phyloP scores from a whole-genome alignment of 2,329 filamentous ascomycete genomes.

The Aspergillus pseudoviridinutans region DNA sequence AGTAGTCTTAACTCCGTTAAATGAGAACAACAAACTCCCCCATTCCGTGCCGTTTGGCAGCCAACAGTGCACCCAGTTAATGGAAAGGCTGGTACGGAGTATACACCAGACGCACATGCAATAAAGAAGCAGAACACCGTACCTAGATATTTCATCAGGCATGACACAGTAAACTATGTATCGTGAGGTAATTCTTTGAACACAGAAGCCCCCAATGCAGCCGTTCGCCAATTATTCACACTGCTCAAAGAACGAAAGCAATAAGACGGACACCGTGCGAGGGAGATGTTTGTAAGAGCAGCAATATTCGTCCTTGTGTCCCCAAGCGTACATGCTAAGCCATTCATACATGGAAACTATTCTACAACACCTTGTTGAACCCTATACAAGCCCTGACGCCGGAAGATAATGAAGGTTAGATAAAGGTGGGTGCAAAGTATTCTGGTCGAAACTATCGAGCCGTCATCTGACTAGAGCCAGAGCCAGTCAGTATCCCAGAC shows the following conservation, averaged over 20 bases:
- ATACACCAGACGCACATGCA: neutral
- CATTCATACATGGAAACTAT: constrained; percentile 18
- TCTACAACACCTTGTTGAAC: constrained; percentile 15
- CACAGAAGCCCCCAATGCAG: constrained; percentile 3
- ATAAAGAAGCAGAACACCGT: neutral
- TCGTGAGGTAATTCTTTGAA: constrained; percentile 2
- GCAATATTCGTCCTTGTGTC: constrained; percentile 8
- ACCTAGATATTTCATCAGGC: neutral
- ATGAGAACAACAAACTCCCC: neutral
- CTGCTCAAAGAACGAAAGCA: constrained; percentile 9
- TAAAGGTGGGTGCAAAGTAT: neutral
- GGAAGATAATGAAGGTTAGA: neutral
- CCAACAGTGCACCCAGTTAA: neutral
- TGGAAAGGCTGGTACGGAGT: neutral
- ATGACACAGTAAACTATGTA: neutral
- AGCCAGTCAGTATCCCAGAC: constrained; percentile 23
- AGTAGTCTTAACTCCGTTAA: neutral
- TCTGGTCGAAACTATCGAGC: constrained; percentile 21
- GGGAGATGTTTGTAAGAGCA: neutral
- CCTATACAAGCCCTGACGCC: constrained; percentile 11
- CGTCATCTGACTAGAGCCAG: constrained; percentile 30
- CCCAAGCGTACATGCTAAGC: constrained; percentile 19
- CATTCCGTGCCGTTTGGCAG: neutral
- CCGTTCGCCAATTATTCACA: constrained; percentile 14
- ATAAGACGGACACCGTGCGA: neutral